Evolutionary conservation across 441 rosid species (phyloP).

Genomic region (Breynia disticha): DNA sequence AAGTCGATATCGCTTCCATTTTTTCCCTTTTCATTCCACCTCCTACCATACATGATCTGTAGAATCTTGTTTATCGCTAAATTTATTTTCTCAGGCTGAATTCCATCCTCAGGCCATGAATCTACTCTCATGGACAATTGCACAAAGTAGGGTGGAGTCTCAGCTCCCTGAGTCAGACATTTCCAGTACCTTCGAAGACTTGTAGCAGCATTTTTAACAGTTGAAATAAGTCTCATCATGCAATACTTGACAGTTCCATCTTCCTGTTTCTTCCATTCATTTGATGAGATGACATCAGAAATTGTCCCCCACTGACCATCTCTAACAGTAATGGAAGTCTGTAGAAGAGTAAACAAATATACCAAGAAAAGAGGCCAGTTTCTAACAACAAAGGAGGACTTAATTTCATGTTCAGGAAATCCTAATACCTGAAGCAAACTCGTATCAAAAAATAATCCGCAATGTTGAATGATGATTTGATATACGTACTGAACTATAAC

Average conservation of each 20-base stretch:
- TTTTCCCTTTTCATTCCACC: conserved; percentile 46
- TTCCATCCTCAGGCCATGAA: conserved; percentile 90
- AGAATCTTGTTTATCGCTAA: conserved; percentile 76
- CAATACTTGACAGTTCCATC: conserved; percentile 26
- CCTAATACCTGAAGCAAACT: conserved; percentile 71
- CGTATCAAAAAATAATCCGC: conserved; percentile 47
- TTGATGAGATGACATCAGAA: conserved; percentile 33
- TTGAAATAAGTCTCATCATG: conserved; percentile 28
- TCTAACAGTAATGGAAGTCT: conserved; percentile 82
- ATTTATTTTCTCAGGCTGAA: conserved; percentile 87
- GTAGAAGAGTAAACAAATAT: conserved; percentile 84
- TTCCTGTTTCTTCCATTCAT: conserved; percentile 32
- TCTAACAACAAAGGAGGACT: conserved; percentile 81
- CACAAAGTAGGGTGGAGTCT: conserved; percentile 96
- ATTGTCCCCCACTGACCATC: conserved; percentile 78
- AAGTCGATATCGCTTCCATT: conserved; percentile 51
- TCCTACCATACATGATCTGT: conserved; percentile 54
- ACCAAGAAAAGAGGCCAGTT: conserved; percentile 84
- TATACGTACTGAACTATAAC: conserved; percentile 76
- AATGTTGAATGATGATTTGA: conserved; percentile 91
- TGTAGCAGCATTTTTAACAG: conserved; percentile 40
- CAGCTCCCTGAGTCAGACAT: conserved; percentile 84
- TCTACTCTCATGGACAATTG: conserved; percentile 91
- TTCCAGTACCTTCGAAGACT: conserved; percentile 66
- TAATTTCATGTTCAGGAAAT: conserved; percentile 72